These are phyloP conservation scores for Penicillium frequentans DNA, from an alignment of 2,329 filamentous ascomycete genomes.

Conservation along the genomic window DNA sequence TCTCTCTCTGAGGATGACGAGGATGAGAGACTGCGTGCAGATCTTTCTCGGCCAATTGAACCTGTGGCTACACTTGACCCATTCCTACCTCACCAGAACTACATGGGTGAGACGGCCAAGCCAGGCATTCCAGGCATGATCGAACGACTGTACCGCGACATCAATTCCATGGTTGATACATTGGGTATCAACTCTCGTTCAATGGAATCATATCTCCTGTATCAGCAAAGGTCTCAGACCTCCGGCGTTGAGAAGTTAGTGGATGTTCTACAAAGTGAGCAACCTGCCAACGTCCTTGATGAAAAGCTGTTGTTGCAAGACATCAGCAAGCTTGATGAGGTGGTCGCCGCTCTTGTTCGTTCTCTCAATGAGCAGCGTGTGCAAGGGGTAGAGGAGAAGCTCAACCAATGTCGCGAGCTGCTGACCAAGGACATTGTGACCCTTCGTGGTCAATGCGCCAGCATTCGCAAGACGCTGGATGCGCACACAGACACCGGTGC, in stretches of 20 bases:
- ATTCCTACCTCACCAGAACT: conserved; percentile 51
- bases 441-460: conserved; percentile 72
- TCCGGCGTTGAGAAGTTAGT: conserved; percentile 52
- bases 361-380: conserved; percentile 69
- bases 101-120: conserved; percentile 44
- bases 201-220: conserved; percentile 56
- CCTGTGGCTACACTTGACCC: conserved; percentile 47
- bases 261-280: conserved; percentile 42
- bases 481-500: conserved; percentile 69
- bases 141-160: conserved; percentile 51
- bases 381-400: conserved; percentile 65
- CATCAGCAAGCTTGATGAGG: conserved; percentile 64
- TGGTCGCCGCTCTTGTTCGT: conserved; percentile 65
- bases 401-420: conserved; percentile 67
- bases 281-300: conserved; percentile 68
- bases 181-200: conserved; percentile 81
- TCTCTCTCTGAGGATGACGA: conserved; percentile 49
- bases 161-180: conserved; percentile 84
- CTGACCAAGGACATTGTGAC: conserved; percentile 66
- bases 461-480: conserved; percentile 74
- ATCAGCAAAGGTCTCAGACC: conserved; percentile 46
- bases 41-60: conserved; percentile 45
- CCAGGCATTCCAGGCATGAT: conserved; percentile 52
- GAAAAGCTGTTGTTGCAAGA: conserved; percentile 74
- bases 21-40: conserved; percentile 47